A percentile compares a stretch with the other conserved stretches of the same genome.
Conservation (phyloP, 1,284 basidiomycete species). For the Termitomyces sp. region DNA sequence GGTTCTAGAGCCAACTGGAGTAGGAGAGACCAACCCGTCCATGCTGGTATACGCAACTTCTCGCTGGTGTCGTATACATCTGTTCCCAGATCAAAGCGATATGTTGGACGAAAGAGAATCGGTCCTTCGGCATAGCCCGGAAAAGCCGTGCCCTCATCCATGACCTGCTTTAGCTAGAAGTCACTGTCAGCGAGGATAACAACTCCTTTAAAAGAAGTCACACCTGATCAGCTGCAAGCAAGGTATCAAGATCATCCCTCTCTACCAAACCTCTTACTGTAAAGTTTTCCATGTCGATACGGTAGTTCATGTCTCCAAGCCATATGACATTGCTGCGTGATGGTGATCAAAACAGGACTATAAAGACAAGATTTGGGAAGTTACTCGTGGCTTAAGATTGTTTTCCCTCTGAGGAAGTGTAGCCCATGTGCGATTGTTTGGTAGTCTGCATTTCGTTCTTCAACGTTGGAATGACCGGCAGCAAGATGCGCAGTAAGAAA, state of each 20-base stretch:
- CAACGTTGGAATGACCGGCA: slow-evolving; percentile 85
- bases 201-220: slow-evolving; percentile 10
- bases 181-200: slow-evolving; percentile 2
- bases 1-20: slow-evolving; percentile 1
- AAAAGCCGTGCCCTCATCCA: slow-evolving; percentile 73
- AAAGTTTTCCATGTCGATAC: slow-evolving; percentile 83
- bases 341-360: neutral
- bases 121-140: slow-evolving; percentile 85
- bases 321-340: slow-evolving; percentile 76
- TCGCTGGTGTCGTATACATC: slow-evolving; percentile 93
- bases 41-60: slow-evolving; percentile 94
- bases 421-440: slow-evolving; percentile 80
- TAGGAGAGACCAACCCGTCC: slow-evolving; percentile 69
- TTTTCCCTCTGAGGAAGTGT: slow-evolving; percentile 86
- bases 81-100: slow-evolving; percentile 80
- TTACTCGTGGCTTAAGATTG: slow-evolving; percentile 86
- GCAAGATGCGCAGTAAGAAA: slow-evolving; percentile 96
- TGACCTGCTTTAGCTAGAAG: slow-evolving; percentile 62
- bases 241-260: slow-evolving; percentile 62
- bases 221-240: slow-evolving; percentile 85
- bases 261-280: slow-evolving; percentile 65
- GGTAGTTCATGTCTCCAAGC: slow-evolving; percentile 95
- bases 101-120: slow-evolving; percentile 84
- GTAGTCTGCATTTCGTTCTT: slow-evolving; percentile 92
- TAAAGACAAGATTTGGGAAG: slow-evolving; percentile 21